phyloP scores from a whole-genome alignment of 148 eudicot species.

The Linanthus parryae region DNA sequence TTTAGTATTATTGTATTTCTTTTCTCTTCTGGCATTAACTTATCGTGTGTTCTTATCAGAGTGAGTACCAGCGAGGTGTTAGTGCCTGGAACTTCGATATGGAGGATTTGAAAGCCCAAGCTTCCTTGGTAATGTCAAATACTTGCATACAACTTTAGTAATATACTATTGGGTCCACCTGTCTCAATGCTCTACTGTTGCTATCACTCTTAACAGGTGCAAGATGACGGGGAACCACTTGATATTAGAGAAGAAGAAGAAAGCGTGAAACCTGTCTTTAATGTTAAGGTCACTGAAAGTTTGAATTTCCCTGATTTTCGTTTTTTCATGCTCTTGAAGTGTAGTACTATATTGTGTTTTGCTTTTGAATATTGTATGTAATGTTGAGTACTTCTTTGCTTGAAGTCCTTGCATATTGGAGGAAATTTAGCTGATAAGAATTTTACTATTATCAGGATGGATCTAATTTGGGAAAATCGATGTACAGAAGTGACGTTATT shows the following conservation, averaged over 20 bases:
- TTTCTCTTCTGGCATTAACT: conserved; percentile 3
- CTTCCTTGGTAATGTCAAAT: conserved; percentile 67
- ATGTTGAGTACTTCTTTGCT: not conserved
- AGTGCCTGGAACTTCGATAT: conserved; percentile 99
- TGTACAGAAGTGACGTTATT: conserved; percentile 16
- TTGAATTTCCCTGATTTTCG: too few relatives aligned
- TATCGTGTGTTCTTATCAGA: conserved; percentile 36
- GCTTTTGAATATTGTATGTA: too few relatives aligned
- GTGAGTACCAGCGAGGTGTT: conserved; percentile 96
- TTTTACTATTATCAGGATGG: conserved; percentile 17
- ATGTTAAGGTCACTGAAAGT: conserved; percentile 47
- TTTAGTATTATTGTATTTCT: not conserved
- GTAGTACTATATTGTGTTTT: too few relatives aligned
- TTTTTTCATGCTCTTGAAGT: too few relatives aligned
- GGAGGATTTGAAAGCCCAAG: conserved; percentile 86
- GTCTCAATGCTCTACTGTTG: conserved; percentile 1
- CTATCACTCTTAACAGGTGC: conserved; percentile 42
- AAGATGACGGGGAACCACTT: conserved; percentile 71
- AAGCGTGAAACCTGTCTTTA: conserved; percentile 32
- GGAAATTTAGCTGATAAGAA: conserved; percentile 2
- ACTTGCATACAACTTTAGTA: too few relatives aligned
- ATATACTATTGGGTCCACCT: conserved; percentile 1
- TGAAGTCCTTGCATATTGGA: not conserved
- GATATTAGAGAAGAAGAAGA: conserved; percentile 68
- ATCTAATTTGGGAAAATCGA: conserved; percentile 30